Percentiles rank a stretch among this genome's conserved stretches.
These are phyloP conservation scores for Biscutella laevigata DNA, from an alignment of 441 rosid genomes.

Conservation along the genomic window DNA sequence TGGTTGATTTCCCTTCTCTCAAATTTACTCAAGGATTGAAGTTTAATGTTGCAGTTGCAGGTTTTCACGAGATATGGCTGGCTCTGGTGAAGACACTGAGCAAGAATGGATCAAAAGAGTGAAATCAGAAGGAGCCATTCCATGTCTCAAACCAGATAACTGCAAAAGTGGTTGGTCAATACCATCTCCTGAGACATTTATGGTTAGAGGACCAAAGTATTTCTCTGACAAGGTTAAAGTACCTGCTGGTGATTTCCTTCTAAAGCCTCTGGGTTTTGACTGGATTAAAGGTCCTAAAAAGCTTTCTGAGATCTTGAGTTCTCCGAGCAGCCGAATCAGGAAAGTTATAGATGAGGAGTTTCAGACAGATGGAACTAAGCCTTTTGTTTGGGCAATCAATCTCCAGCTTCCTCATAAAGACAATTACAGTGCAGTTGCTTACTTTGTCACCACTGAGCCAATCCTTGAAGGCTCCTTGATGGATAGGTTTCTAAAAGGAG, in stretches of 20 bases:
- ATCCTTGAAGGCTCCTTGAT: slow-evolving; percentile 59
- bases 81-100: slow-evolving; percentile 29
- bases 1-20: neutral
- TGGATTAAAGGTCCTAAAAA: slow-evolving; percentile 71
- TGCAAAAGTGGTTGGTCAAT: slow-evolving; percentile 75
- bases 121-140: slow-evolving; percentile 68
- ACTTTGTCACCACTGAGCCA: slow-evolving; percentile 54
- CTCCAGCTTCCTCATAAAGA: slow-evolving; percentile 86
- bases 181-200: slow-evolving; percentile 58
- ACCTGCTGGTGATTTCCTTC: slow-evolving; percentile 60
- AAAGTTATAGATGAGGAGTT: slow-evolving; percentile 45
- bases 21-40: neutral
- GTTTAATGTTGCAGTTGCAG: slow-evolving; percentile 9
- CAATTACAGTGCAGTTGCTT: slow-evolving; percentile 78
- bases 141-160: slow-evolving; percentile 53
- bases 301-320: slow-evolving; percentile 46
- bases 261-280: slow-evolving; percentile 78
- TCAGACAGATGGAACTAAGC: slow-evolving; percentile 43
- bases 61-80: slow-evolving; percentile 35
- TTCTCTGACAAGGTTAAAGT: slow-evolving; percentile 59
- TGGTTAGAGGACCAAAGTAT: slow-evolving; percentile 85
- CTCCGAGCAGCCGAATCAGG: slow-evolving; percentile 53
- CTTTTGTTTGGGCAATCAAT: slow-evolving; percentile 91
- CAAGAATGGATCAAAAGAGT: slow-evolving; percentile 64
- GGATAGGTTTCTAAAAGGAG: slow-evolving; percentile 66